Evolutionary conservation across 1,284 basidiomycete genomes (phyloP).

Genomic region (Stygiomarasmius scandens): DNA sequence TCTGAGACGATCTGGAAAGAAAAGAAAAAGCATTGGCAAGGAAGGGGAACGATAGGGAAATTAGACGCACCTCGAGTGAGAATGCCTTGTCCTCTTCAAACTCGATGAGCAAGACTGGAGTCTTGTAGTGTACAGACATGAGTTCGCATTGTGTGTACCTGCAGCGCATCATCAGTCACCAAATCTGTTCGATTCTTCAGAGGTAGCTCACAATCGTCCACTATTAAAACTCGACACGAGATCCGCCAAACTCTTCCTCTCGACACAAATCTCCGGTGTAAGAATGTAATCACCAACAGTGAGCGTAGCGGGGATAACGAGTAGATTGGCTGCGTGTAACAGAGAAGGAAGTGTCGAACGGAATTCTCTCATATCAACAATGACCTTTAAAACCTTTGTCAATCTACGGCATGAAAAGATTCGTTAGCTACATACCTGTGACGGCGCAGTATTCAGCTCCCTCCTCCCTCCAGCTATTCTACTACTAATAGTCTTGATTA

Average conservation of each 20-base stretch:
- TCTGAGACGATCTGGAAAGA: slow-evolving; percentile 55
- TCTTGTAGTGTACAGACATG: slow-evolving; percentile 96
- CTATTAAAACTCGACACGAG: slow-evolving; percentile 91
- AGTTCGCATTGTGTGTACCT: slow-evolving; percentile 97
- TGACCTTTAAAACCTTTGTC: slow-evolving; percentile 61
- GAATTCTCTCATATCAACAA: slow-evolving; percentile 98
- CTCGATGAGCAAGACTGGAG: slow-evolving; percentile 94
- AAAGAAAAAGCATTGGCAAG: slow-evolving; percentile 1
- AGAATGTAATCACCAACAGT: slow-evolving; percentile 97
- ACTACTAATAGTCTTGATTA: slow-evolving; percentile 87
- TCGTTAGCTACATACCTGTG: too few relatives aligned
- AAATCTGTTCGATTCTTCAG: not conserved
- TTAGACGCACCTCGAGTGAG: slow-evolving; percentile 72
- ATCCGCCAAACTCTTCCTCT: slow-evolving; percentile 93
- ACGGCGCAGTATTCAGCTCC: slow-evolving; percentile 67
- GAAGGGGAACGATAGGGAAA: not conserved
- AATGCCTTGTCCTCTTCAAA: slow-evolving; percentile 98
- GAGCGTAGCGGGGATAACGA: slow-evolving; percentile 88
- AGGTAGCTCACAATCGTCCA: slow-evolving; percentile 80
- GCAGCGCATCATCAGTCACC: not conserved
- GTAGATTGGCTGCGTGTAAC: slow-evolving; percentile 81
- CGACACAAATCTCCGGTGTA: slow-evolving; percentile 94
- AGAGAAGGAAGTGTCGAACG: slow-evolving; percentile 90
- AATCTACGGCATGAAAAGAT: not conserved
- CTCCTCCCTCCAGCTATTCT: slow-evolving; percentile 86